A percentile compares a stretch with the other conserved stretches of the same genome.
Evolutionary conservation across 2,329 filamentous ascomycete genomes (phyloP).

Genomic region (Samsoniella hepiali): DNA sequence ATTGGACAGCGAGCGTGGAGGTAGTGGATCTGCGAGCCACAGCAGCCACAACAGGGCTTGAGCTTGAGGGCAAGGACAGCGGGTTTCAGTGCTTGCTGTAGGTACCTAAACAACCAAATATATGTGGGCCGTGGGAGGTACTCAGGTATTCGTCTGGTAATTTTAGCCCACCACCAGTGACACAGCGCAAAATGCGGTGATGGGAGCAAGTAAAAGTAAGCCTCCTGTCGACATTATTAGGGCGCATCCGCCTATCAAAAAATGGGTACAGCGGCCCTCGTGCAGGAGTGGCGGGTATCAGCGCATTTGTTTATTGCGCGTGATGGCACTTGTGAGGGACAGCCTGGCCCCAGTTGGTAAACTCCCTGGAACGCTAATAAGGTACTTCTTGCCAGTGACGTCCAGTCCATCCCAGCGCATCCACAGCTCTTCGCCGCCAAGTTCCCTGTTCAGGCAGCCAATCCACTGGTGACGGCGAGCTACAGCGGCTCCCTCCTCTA

Average conservation of each 20-base stretch:
- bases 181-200: not conserved
- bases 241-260: not conserved
- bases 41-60: not conserved
- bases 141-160: not conserved
- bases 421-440: not conserved
- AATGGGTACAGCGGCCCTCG: not conserved
- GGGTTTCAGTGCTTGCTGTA: no score
- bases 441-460: not conserved
- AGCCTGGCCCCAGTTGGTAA: not conserved
- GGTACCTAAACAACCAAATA: not conserved
- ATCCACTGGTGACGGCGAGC: not conserved
- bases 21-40: not conserved
- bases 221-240: not conserved
- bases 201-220: not conserved
- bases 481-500: slow-evolving; percentile 6
- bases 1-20: not conserved
- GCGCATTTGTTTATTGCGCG: not conserved
- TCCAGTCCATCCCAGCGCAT: not conserved
- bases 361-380: no score
- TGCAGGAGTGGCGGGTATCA: not conserved
- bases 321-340: not conserved
- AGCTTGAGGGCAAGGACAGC: no score
- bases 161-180: not conserved
- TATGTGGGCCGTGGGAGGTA: not conserved
- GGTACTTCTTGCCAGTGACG: not conserved